Conservation (phyloP, 2,329 filamentous ascomycete species). For the Diaporthe sp. region DNA sequence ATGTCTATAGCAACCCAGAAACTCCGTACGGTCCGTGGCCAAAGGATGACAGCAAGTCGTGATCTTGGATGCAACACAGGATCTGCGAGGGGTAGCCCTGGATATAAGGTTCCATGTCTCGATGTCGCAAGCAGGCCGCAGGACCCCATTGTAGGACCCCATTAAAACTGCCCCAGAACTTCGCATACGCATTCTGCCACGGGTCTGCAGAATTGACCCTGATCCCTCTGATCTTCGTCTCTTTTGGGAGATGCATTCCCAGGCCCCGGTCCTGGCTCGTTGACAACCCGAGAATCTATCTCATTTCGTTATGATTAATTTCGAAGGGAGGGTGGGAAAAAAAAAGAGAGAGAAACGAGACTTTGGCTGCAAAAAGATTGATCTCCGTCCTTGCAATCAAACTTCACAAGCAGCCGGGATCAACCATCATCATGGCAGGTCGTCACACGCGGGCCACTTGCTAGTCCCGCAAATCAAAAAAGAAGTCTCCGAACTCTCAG, state of each 20-base stretch:
- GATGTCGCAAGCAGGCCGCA: slow-evolving; percentile 24
- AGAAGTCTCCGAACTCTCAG: slow-evolving; percentile 31
- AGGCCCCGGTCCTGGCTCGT: slow-evolving; percentile 13
- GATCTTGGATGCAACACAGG: slow-evolving; percentile 30
- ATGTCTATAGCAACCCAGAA: slow-evolving; percentile 6
- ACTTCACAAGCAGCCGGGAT: slow-evolving; percentile 14
- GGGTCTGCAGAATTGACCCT: slow-evolving; percentile 1
- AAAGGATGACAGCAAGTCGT: slow-evolving; percentile 16
- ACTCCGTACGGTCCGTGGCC: slow-evolving; percentile 5
- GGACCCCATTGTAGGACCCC: slow-evolving; percentile 1
- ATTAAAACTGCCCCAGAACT: slow-evolving; percentile 9
- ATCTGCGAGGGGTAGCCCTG: slow-evolving; percentile 28
- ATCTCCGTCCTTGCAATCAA: slow-evolving; percentile 33
- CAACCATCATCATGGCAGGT: slow-evolving; percentile 13
- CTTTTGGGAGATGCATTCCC: neutral
- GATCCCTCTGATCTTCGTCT: slow-evolving; percentile 9
- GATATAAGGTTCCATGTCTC: slow-evolving; percentile 22
- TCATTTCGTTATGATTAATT: slow-evolving; percentile 21
- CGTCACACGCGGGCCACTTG: slow-evolving; percentile 27
- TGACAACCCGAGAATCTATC: neutral
- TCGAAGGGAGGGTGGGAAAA: neutral
- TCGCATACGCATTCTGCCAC: slow-evolving; percentile 23
- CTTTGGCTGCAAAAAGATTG: slow-evolving; percentile 16
- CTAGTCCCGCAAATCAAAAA: slow-evolving; percentile 32
- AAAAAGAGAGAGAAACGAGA: neutral